Evolutionary conservation across 2,329 filamentous ascomycete species (phyloP).

Genomic region (Ceratocystis smalleyi): DNA sequence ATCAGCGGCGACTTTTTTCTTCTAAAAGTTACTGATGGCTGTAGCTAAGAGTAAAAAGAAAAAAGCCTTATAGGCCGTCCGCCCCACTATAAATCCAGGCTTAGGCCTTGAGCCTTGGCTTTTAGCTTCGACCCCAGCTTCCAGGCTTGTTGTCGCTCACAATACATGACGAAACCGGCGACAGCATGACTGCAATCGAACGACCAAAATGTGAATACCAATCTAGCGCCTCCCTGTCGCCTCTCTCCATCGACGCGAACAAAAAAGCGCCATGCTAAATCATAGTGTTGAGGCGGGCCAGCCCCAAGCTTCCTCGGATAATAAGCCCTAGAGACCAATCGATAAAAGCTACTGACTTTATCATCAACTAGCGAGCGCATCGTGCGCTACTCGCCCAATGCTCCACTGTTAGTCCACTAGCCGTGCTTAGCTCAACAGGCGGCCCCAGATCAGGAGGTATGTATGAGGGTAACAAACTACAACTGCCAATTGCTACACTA

Average conservation of each 20-base stretch:
- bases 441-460: constrained; percentile 1
- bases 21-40: background rate
- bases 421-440: background rate
- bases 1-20: no score
- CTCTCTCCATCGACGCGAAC: background rate
- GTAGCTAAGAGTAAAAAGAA: background rate
- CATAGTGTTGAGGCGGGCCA: background rate
- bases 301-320: background rate
- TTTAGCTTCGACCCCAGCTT: background rate
- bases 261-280: background rate
- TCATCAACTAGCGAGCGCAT: background rate
- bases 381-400: background rate
- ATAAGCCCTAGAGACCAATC: background rate
- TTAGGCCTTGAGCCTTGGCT: background rate
- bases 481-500: background rate
- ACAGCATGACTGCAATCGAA: background rate
- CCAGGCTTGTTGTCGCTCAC: background rate
- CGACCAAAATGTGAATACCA: background rate
- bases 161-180: constrained; percentile 2
- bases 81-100: background rate
- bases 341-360: background rate
- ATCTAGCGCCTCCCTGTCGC: background rate
- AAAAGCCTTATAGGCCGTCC: background rate
- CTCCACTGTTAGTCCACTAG: constrained; percentile 4
- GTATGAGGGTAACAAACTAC: background rate